Percentiles rank a stretch among this genome's conserved stretches.
Evolutionary conservation across 441 rosid species (phyloP).

Genomic region (Pelargonium australe): DNA sequence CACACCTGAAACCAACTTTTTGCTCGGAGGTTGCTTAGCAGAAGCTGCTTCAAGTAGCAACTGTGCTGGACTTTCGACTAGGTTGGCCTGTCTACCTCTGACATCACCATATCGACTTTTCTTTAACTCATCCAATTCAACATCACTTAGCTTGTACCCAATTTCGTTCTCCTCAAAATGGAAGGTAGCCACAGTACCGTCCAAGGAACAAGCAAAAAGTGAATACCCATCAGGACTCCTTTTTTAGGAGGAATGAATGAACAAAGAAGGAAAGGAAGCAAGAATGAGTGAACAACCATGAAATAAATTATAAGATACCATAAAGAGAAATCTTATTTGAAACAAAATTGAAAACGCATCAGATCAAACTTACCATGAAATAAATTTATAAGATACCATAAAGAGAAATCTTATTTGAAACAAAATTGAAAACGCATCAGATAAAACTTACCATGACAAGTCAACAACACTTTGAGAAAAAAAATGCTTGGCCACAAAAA

Average conservation of each 20-base stretch:
- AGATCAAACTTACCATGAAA: slow-evolving; percentile 58
- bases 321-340: neutral
- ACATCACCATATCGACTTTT: slow-evolving; percentile 89
- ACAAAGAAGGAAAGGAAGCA: slow-evolving; percentile 9
- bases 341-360: neutral
- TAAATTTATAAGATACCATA: neutral
- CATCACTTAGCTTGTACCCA: slow-evolving; percentile 64
- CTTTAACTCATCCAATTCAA: slow-evolving; percentile 82
- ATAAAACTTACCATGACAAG: slow-evolving; percentile 70
- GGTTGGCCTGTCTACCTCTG: slow-evolving; percentile 77
- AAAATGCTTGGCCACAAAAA: slow-evolving; percentile 95
- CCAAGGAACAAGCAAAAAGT: slow-evolving; percentile 94
- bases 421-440: neutral
- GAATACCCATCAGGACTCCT: slow-evolving; percentile 99
- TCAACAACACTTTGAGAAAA: slow-evolving; percentile 96
- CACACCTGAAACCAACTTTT: slow-evolving; percentile 49
- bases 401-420: neutral
- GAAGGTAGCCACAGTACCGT: slow-evolving; percentile 84
- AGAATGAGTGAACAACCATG: neutral
- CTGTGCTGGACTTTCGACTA: slow-evolving; percentile 89
- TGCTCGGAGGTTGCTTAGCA: slow-evolving; percentile 50
- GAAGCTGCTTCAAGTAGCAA: slow-evolving; percentile 88
- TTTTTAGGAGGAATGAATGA: slow-evolving; percentile 20
- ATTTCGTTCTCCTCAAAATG: slow-evolving; percentile 79
- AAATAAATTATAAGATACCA: neutral